Conservation (phyloP, 176 grass and related monocot genomes). For the Melocanna baccifera region DNA sequence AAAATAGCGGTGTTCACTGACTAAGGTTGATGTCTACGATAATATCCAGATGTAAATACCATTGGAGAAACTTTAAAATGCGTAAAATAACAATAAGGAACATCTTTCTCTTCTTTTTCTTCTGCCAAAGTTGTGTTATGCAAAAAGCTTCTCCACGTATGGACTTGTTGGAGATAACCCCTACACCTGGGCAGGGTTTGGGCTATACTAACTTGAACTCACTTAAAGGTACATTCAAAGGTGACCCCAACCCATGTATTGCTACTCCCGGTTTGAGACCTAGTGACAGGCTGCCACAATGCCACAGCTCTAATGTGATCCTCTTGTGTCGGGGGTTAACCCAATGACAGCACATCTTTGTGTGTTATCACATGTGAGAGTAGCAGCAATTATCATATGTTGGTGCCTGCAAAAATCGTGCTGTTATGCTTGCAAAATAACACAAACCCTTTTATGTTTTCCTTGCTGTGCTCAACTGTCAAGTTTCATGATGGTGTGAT, state of each 20-base stretch:
- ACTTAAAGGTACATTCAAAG: not conserved
- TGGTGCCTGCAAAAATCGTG: not conserved
- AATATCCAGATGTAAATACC: not conserved
- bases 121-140: not conserved
- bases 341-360: not conserved
- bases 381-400: not conserved
- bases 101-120: not conserved
- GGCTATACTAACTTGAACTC: not conserved
- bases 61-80: not conserved
- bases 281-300: not conserved
- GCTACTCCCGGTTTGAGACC: not conserved
- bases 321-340: not conserved
- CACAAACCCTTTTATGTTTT: constrained; percentile 19
- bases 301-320: not conserved
- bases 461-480: constrained; percentile 1
- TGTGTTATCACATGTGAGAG: not conserved
- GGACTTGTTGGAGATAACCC: constrained; percentile 5
- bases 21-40: not conserved
- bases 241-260: not conserved
- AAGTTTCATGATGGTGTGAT: constrained; percentile 11
- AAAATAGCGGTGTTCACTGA: not conserved
- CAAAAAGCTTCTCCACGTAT: not conserved
- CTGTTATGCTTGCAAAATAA: constrained; percentile 13
- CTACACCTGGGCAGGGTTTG: not conserved
- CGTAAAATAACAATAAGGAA: not conserved